Evolutionary conservation across 352 stramenopile genomes (phyloP), one percentile per base, ranked within the genome.

Genomic region (Globisporangium iwayamae): DNA sequence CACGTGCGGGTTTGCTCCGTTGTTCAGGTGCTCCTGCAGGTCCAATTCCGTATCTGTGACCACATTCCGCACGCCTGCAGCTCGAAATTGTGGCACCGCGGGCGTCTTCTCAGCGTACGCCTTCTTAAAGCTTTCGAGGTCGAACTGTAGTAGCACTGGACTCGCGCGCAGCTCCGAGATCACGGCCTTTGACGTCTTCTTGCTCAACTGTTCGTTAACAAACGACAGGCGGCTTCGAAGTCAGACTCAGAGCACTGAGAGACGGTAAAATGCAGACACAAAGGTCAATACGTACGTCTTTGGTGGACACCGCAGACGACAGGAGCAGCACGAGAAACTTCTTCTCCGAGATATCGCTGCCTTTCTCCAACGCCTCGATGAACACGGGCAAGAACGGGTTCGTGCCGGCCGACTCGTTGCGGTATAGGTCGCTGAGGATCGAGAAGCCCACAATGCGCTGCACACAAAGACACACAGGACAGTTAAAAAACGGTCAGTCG

Each of bases 321-420:
- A 96, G 73, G 63, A 95, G 67, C 48, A 91, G 74, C 8, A 86
- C 67, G 38, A 94, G 65, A 55, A 91, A 94, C 45, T 91, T 88
- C 60, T 93, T 91, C 67, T 96, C 87, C 48, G 76, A 83, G 4
- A 81, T 25, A 57, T 93, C 85, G 47, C 64, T 88, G 56, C 73
- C 74, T 53, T 83, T 87, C 60, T 96, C 88, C 45, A 96, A 61
- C 8, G 85, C 80, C 48, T 94, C 85, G 22, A 96, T 65, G 60
- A 97, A 93, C 22, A 95, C 85, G 4, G 88, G 88, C 34, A 96
- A 63, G 70, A 97, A 97, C 38, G 88, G 90, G 60, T 97, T 97
- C 56, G 79, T 92, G 62, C 76, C 68, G 1, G 74, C 72, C 13
- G 79, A 71, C 63, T 97, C 85, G 62, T 85, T 91, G 7, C 80